Base-by-base conservation (phyloP, 2,329 filamentous ascomycete species). In the Ophiostoma pallidulum region DNA sequence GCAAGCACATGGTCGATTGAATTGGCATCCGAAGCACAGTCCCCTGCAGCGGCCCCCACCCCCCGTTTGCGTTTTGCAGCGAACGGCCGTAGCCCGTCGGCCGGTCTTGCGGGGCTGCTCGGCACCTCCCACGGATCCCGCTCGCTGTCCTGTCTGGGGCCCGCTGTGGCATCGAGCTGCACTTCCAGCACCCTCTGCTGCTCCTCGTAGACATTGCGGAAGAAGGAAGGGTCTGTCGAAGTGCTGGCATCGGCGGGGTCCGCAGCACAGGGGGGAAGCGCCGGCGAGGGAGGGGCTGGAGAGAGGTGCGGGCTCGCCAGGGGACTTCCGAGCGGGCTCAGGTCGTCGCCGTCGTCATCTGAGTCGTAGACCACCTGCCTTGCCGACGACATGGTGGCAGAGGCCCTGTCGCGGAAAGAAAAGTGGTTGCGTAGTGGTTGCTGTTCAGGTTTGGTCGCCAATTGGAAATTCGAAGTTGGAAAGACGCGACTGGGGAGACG, bases 181-280 rank as follows among this genome's bases (percentile, higher is more conserved):
- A 26, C 28, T 13, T 38, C 32, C 9, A 28, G 48, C 54, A 9
- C 62, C 61, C 29, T 61, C 60, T 65, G 63, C 54, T 75, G 70
- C 41, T 73, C 68, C 19, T 71, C 62, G 49, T 72, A 74, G 9
- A 75, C 56, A 42, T 60, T 64, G 40, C 66, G 66, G 51, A 75
- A 75, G 53, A 73, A 70, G 0, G 62, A 64, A 2, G 66, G 64
- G 49, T 75, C 70, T 1, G 73, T 75, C 14, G 72, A 75, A 19
- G 57, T 61, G 46, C 58, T 57, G 47, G 54, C 52, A 29, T 49
- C 47, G 26, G 47, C 32, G 31, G 41, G 39, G 31, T 20, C 32
- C 33, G 37, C 43, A 36, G 22, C 18, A 29, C 45, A 41, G 12
- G 10, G 16, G 10, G 13, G 22, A 7, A 20, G 29, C 2, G 9